Evolutionary conservation across 1,284 basidiomycete species (phyloP).

Genomic region (Pseudozyma hubeiensis): DNA sequence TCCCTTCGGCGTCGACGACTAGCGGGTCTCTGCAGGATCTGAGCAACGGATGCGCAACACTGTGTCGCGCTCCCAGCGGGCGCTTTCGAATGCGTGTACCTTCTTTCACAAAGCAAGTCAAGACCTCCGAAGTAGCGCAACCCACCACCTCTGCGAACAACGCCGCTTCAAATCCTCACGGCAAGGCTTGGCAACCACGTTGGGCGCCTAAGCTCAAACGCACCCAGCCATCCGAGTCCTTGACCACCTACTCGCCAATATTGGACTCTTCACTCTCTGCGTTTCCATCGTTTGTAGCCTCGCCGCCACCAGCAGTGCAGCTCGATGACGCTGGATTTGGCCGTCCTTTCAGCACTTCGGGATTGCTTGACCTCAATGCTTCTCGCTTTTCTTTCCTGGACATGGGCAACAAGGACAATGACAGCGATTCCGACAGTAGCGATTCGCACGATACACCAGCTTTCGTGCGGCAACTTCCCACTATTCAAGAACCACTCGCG

Average conservation of each 20-base stretch:
- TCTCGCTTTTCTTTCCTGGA: conserved; percentile 41
- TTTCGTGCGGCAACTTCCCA: not conserved
- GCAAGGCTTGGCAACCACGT: conserved; percentile 33
- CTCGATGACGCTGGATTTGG: conserved; percentile 37
- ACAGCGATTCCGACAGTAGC: conserved; percentile 22
- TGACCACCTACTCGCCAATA: conserved; percentile 30
- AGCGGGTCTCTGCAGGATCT: conserved; percentile 5
- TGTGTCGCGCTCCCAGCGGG: conserved; percentile 21
- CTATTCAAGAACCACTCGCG: conserved; percentile 4
- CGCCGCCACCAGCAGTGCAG: conserved; percentile 34
- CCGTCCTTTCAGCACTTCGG: conserved; percentile 34
- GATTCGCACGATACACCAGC: not conserved
- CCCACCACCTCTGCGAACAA: not conserved
- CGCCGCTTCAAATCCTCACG: not conserved
- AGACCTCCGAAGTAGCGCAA: conserved; percentile 1
- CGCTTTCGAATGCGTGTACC: conserved; percentile 32
- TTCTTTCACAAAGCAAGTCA: conserved; percentile 19
- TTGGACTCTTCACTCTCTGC: conserved; percentile 14
- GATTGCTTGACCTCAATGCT: conserved; percentile 29
- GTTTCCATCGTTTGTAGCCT: conserved; percentile 10
- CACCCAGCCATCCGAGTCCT: conserved; percentile 20
- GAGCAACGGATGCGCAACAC: not conserved
- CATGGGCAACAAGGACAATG: conserved; percentile 29
- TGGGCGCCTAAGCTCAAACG: conserved; percentile 44
- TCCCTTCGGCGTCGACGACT: not conserved